Evolutionary conservation across 129 eudicot species (phyloP).

Genomic region (Artemisia tridentata): DNA sequence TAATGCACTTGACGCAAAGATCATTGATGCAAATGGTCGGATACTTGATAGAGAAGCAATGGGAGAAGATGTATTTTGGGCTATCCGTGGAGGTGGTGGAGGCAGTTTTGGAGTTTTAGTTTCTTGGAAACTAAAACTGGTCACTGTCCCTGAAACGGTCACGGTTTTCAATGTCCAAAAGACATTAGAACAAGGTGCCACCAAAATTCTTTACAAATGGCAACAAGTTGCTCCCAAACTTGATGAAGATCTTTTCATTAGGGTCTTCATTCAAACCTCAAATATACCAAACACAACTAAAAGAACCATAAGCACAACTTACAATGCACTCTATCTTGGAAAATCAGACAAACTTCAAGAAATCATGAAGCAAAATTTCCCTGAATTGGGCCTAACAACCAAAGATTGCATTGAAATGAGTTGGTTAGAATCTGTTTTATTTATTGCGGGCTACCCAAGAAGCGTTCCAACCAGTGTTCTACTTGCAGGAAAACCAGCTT

Average conservation of each 20-base stretch:
- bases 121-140: conserved; percentile 33
- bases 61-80: conserved; percentile 32
- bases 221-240: conserved; percentile 27
- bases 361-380: conserved; percentile 19
- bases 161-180: conserved; percentile 20
- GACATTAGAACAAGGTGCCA: conserved; percentile 31
- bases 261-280: conserved; percentile 20
- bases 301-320: conserved; percentile 24
- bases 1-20: conserved; percentile 25
- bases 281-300: conserved; percentile 10
- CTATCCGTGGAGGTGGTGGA: conserved; percentile 25
- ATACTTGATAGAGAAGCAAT: conserved; percentile 22
- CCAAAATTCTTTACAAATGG: conserved; percentile 30
- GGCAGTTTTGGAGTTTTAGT: conserved; percentile 23
- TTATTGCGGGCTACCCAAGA: conserved; percentile 25
- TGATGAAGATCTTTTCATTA: conserved; percentile 28
- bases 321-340: conserved; percentile 30
- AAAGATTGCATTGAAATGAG: conserved; percentile 29
- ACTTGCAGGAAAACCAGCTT: conserved; percentile 27
- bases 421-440: conserved; percentile 26
- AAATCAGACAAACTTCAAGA: conserved; percentile 19
- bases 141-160: conserved; percentile 20
- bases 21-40: conserved; percentile 21
- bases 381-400: conserved; percentile 22
- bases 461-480: conserved; percentile 18